Evolutionary conservation across 2,329 filamentous ascomycete species (phyloP), one percentile per base, ranked within the genome.

Genomic region (Mariannaea sp.): DNA sequence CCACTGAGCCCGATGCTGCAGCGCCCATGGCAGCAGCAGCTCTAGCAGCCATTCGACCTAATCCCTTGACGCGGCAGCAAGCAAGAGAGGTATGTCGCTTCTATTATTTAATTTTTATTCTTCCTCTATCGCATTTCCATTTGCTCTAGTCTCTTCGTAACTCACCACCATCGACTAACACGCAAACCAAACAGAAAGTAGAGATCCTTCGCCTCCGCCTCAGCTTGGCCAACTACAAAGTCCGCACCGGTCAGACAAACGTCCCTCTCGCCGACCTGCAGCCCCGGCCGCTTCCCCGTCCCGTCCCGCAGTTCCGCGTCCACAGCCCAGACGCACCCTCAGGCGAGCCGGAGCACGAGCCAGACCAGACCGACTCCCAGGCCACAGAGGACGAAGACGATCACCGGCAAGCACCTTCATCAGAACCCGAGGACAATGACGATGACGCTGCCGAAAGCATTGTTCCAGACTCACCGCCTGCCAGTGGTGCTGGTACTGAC

Each of bases 181-280:
- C 33, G 40, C 55, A 51, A 27, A n/a, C 10, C 19, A 19, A 24
- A 14, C 42, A 88, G 80, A 81, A 82, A 71, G 86, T 85, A 16
- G 82, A 88, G 65, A 81, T 84, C 42, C 76, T 92, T 38, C 81
- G 81, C 45, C 78, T 90, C 8, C 81, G 88, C n/a, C 81, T 92
- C 13, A 79, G 82, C 22, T 80, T 91, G 16, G 89, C 87, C 12
- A 82, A 81, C 65, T 92, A 91, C 77, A 92, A 92, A 72, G 77
- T 92, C 60, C 81, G 80, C 52, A 92, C 88, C 2, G 85, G 88
- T 55, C 89, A 92, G 71, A 80, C 84, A 48, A 75, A 81, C 52
- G 78, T 89, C 22, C 85, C 87, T 1, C 79, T 90, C 56, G 77
- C 84, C 49, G 73, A 82, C 39, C 76, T 91, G 16, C 75, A 84